Evolutionary conservation across 352 stramenopile genomes (phyloP), one percentile per base, ranked within the genome.

Genomic region (Phytophthora vignae): DNA sequence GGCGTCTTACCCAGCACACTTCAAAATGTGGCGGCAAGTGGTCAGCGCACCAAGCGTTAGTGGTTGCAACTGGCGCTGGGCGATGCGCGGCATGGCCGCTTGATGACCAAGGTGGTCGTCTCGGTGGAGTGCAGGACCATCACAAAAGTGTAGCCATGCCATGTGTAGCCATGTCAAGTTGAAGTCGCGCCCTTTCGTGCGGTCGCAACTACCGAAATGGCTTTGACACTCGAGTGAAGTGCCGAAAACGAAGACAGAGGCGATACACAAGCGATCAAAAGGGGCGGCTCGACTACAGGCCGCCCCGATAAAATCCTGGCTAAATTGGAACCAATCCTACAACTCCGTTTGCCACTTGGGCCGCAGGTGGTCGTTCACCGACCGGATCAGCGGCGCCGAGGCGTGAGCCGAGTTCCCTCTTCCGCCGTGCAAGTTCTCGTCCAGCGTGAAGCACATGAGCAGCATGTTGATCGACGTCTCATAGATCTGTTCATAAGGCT

Each of bases 391-490:
- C 12, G 85, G 76, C 1, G 80, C 84, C 6, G 87, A 85, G 0
- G 88, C 87, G 63, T 87, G 89, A 2, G 74, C 76, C 1, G 85
- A 79, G 59, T 91, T 94, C n/a, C 85, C 85, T 7, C 86, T 84
- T 19, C 88, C 88, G 38, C 88, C 88, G 64, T 95, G 82, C 71
- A 93, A 82, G 61, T 91, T 93, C 59, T 95, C 88, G 52, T 95
- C 88, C 63, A 95, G 73, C 14, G 87, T 94, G 66, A 95, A 95
- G 63, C 88, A 94, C 82, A 95, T 87, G 52, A 95, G 78, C 40
- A 95, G 73, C 76, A 95, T 85, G 58, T 94, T 95, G 72, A 95
- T 87, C 5, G 88, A 91, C 15, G 88, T 95, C 64, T 95, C 88
- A 71, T 93, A 95, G 50, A 95, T 90, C 88, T 95, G 31, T 21